Conservation (phyloP, 140 eudicot species). For the Cichorium intybus region DNA sequence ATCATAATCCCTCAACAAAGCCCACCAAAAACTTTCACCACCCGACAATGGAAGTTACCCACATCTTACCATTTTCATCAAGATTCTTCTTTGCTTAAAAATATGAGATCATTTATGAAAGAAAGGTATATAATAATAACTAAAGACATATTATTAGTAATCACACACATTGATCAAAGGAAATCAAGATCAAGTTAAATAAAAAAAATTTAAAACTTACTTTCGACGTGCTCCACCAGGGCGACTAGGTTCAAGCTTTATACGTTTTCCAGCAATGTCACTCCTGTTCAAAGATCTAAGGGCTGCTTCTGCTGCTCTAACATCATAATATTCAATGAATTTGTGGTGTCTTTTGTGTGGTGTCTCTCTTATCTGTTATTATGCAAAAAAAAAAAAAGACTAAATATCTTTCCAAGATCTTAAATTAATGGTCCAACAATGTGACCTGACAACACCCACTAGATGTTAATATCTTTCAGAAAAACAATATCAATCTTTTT, state of each 20-base stretch:
- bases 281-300: slow-evolving; percentile 85
- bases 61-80: too few species aligned
- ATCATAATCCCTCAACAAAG: not conserved
- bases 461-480: not conserved
- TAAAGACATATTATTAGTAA: not conserved
- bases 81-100: not conserved
- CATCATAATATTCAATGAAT: slow-evolving; percentile 87
- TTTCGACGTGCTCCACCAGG: slow-evolving; percentile 95
- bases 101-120: not conserved
- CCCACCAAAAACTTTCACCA: too few species aligned
- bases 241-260: slow-evolving; percentile 96
- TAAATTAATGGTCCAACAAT: not conserved
- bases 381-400: not conserved
- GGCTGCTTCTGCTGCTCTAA: slow-evolving; percentile 95
- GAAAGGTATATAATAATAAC: not conserved
- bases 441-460: slow-evolving; percentile 3
- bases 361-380: slow-evolving; percentile 82
- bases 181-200: not conserved
- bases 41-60: too few species aligned
- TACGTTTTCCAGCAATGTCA: slow-evolving; percentile 96
- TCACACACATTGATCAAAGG: not conserved
- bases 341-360: slow-evolving; percentile 92
- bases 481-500: too few species aligned
- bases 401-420: slow-evolving; percentile 3
- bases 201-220: slow-evolving; percentile 29